These are phyloP conservation scores for Dendrocalamus latiflorus DNA, from an alignment of 202 grass and related monocot species.

Conservation along the genomic window DNA sequence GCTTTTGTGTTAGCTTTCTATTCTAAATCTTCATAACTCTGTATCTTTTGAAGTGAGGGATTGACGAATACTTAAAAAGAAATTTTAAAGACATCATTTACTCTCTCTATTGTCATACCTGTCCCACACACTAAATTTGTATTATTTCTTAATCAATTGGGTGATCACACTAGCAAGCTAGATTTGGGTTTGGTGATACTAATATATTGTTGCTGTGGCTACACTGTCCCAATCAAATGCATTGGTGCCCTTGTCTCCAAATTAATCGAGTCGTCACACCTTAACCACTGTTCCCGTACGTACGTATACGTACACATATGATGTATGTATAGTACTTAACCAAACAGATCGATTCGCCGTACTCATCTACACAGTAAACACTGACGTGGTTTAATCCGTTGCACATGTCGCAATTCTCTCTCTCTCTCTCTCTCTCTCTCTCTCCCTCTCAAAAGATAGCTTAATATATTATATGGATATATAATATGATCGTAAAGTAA, in stretches of 20 bases:
- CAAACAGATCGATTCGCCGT: neutral
- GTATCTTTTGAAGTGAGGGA: no score
- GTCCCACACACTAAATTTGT: neutral
- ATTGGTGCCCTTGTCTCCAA: neutral
- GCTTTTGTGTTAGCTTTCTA: no score
- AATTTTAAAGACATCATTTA: no score
- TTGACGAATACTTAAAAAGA: no score
- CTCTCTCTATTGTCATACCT: no score
- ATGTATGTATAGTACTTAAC: neutral
- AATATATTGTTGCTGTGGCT: neutral
- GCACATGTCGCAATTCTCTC: no score
- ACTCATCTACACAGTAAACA: neutral
- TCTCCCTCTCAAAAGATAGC: no score
- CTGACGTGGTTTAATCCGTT: neutral
- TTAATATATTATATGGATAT: no score
- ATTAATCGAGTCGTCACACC: conserved; percentile 12
- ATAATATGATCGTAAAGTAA: neutral
- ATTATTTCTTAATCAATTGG: neutral
- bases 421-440: no score
- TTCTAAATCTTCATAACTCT: no score
- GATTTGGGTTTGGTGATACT: conserved; percentile 20
- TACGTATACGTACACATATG: neutral
- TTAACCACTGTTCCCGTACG: neutral
- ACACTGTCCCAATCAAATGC: conserved; percentile 29
- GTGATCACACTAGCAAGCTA: no score